Conservation (phyloP, 192 early-diverging fungal genomes). For the Diversispora eburnea region DNA sequence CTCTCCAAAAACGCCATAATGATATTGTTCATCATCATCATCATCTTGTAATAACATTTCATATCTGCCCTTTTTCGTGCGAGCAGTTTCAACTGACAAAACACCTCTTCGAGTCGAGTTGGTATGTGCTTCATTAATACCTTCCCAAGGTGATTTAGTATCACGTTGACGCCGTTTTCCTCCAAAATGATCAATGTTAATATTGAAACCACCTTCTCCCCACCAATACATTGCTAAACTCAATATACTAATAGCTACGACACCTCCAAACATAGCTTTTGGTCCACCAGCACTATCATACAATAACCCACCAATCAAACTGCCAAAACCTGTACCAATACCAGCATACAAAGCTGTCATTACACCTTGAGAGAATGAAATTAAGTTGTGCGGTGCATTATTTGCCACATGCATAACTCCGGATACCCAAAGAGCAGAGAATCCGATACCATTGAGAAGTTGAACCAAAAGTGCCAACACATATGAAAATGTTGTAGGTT, state of each 20-base stretch:
- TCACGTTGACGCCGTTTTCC: neutral
- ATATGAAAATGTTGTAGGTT: slow-evolving; percentile 31
- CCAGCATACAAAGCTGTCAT: slow-evolving; percentile 29
- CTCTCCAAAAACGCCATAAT: slow-evolving; percentile 11
- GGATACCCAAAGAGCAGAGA: slow-evolving; percentile 44
- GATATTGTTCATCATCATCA: slow-evolving; percentile 21
- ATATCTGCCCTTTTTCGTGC: slow-evolving; percentile 7
- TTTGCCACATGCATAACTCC: slow-evolving; percentile 45
- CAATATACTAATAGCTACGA: slow-evolving; percentile 30
- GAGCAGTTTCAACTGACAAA: slow-evolving; percentile 2
- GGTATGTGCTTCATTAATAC: neutral
- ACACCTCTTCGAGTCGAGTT: neutral
- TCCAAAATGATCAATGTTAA: neutral
- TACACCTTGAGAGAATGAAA: slow-evolving; percentile 45
- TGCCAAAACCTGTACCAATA: slow-evolving; percentile 41
- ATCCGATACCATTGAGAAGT: slow-evolving; percentile 44
- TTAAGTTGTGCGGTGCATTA: slow-evolving; percentile 39
- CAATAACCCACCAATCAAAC: slow-evolving; percentile 40
- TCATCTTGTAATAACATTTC: neutral
- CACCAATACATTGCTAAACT: slow-evolving; percentile 34
- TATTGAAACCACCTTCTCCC: slow-evolving; percentile 12
- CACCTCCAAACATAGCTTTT: slow-evolving; percentile 39
- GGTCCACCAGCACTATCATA: slow-evolving; percentile 38
- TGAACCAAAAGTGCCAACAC: slow-evolving; percentile 39
- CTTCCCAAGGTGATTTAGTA: slow-evolving; percentile 4